Evolutionary conservation across 768 basidiomycete species (phyloP), one percentile per base, ranked within the genome.

Genomic region (Pluteus cervinus): DNA sequence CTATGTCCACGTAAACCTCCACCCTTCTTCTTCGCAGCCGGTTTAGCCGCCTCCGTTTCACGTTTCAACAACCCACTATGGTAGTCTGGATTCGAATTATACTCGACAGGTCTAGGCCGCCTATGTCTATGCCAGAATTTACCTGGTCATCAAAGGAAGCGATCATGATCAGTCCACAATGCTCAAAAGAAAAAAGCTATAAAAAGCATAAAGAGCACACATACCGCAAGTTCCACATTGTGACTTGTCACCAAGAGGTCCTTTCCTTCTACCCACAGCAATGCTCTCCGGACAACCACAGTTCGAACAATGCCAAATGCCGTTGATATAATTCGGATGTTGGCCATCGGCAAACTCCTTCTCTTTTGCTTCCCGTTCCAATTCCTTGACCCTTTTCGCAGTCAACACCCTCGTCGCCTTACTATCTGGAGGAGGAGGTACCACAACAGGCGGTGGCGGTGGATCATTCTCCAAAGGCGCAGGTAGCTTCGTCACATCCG

Each of bases 291-390:
- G 92, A 54, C 86, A 86, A 4, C 92, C 92, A 50, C 89, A 96
- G 52, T 91, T 94, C 14, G 88, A 90, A 54, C 92, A 97, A 61
- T 91, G 88, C 92, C 92, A 96, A 4, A 86, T 71, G 1, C 87
- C 89, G 47, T 91, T 67, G 53, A 91, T 83, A 49, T 76, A 69
- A 54, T 89, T 86, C 25, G 81, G 70, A 50, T 86, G 86, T 52
- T 87, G 85, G 6, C 86, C 83, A 49, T 89, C 82, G 26, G 79
- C 80, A 52, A 80, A 86, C 57, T 86, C 86, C 52, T 71, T 81
- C 56, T 86, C 84, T 57, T 88, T 89, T 15, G 87, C 86, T 52
- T 87, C 85, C 23, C 82, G 63, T 60, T 87, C 86, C 10, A 77
- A 66, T 55, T 88, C 87, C 60, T 81, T 84, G 16, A 68, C 70